Evolutionary conservation across 148 eudicot species (phyloP).

Genomic region (Fagopyrum tataricum): DNA sequence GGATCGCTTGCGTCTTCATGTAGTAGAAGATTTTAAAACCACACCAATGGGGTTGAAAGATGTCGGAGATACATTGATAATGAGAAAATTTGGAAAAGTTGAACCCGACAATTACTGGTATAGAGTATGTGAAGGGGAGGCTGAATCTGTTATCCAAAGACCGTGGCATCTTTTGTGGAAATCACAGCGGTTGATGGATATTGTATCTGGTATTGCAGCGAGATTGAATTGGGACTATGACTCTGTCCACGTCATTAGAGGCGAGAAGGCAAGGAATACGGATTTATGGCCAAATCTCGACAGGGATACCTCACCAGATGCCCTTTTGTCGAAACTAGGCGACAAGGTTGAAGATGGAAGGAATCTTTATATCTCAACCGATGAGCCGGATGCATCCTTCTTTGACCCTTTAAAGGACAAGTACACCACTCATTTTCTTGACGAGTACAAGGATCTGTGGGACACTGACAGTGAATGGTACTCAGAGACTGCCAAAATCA

Average conservation of each 20-base stretch:
- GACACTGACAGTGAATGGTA: conserved; percentile 79
- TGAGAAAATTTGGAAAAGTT: conserved; percentile 79
- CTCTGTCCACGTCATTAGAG: conserved; percentile 79
- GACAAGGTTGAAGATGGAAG: conserved; percentile 77
- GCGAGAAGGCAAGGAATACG: conserved; percentile 73
- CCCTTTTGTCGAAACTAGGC: conserved; percentile 47
- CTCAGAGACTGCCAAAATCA: conserved; percentile 61
- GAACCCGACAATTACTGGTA: conserved; percentile 98
- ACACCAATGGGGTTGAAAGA: conserved; percentile 68
- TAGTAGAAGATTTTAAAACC: conserved; percentile 66
- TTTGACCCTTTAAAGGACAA: conserved; percentile 83
- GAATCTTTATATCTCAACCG: conserved; percentile 66
- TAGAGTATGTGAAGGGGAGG: conserved; percentile 93
- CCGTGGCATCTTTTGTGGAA: conserved; percentile 99
- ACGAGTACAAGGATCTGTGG: conserved; percentile 83
- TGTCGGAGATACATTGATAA: conserved; percentile 52
- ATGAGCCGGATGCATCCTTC: conserved; percentile 58
- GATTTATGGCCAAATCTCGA: conserved; percentile 88
- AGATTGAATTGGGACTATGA: conserved; percentile 91
- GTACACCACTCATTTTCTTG: conserved; percentile 74
- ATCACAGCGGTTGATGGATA: conserved; percentile 77
- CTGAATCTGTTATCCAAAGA: conserved; percentile 68
- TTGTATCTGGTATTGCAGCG: conserved; percentile 68
- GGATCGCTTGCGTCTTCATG: conserved; percentile 41
- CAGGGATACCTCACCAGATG: conserved; percentile 68